phyloP scores from a whole-genome alignment of 306 rosid species.

The Malus asiatica region DNA sequence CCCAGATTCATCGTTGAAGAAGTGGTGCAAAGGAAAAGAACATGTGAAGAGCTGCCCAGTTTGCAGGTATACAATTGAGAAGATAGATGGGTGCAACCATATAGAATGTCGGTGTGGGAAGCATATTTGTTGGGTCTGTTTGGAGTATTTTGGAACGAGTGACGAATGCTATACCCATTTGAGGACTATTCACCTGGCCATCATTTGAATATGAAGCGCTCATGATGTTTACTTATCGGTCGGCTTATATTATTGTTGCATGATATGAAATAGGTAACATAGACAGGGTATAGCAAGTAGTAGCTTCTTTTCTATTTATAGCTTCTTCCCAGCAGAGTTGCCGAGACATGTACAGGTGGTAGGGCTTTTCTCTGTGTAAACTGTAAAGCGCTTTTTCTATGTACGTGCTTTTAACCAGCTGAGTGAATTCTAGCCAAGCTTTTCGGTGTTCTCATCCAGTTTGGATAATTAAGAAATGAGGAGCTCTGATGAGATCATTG shows the following conservation, averaged over 20 bases:
- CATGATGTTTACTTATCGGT: not conserved
- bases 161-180: slow-evolving; percentile 73
- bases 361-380: not conserved
- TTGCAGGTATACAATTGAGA: slow-evolving; percentile 70
- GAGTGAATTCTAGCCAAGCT: not conserved
- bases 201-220: slow-evolving; percentile 27
- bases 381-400: not conserved
- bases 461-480: not conserved
- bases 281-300: not conserved
- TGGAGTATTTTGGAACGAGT: slow-evolving; percentile 45
- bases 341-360: not conserved
- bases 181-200: slow-evolving; percentile 51
- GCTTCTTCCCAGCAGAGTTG: not conserved
- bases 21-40: slow-evolving; percentile 75
- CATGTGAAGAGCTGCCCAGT: slow-evolving; percentile 66
- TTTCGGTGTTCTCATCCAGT: not conserved
- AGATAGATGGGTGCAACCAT: slow-evolving; percentile 89
- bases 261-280: not conserved
- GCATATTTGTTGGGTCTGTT: slow-evolving; percentile 91
- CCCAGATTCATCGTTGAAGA: slow-evolving; percentile 70
- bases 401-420: not conserved
- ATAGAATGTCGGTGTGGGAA: slow-evolving; percentile 77
- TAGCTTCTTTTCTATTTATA: not conserved
- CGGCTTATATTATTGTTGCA: not conserved
- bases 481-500: not conserved